These are phyloP conservation scores for Daldinia caldariorum DNA, from an alignment of 495 filamentous ascomycete genomes.

Conservation along the genomic window DNA sequence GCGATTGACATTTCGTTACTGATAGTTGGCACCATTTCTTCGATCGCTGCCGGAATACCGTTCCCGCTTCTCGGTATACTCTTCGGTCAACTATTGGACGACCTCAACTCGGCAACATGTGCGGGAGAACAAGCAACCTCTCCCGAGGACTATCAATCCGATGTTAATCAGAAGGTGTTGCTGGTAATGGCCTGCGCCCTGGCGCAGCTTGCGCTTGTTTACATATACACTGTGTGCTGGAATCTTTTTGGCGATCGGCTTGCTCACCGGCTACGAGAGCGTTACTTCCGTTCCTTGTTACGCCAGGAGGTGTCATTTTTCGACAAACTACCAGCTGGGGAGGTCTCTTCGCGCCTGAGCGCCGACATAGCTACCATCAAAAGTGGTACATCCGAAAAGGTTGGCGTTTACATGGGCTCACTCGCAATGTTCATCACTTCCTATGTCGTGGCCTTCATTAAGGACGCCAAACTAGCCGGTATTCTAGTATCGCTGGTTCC, in stretches of 20 bases:
- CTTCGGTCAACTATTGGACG: conserved; percentile 74
- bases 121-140: conserved; percentile 34
- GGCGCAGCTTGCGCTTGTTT: conserved; percentile 69
- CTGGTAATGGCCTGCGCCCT: conserved; percentile 71
- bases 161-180: conserved; percentile 67
- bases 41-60: conserved; percentile 71
- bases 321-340: conserved; percentile 64
- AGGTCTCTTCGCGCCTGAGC: conserved; percentile 70
- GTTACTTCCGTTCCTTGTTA: conserved; percentile 65
- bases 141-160: conserved; percentile 48
- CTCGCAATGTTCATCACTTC: conserved; percentile 70
- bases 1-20: conserved; percentile 60
- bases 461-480: conserved; percentile 60
- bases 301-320: conserved; percentile 71
- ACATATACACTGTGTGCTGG: conserved; percentile 66
- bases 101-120: conserved; percentile 70
- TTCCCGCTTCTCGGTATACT: conserved; percentile 74
- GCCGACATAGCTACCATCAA: conserved; percentile 69
- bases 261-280: conserved; percentile 68
- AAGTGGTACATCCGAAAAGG: conserved; percentile 73
- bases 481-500: conserved; percentile 70
- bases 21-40: conserved; percentile 60
- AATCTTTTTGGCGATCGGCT: conserved; percentile 69
- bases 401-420: conserved; percentile 67
- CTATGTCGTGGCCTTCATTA: conserved; percentile 72